Evolutionary conservation across 2,329 filamentous ascomycete species (phyloP).

Genomic region (Aphanoascus verrucosus): DNA sequence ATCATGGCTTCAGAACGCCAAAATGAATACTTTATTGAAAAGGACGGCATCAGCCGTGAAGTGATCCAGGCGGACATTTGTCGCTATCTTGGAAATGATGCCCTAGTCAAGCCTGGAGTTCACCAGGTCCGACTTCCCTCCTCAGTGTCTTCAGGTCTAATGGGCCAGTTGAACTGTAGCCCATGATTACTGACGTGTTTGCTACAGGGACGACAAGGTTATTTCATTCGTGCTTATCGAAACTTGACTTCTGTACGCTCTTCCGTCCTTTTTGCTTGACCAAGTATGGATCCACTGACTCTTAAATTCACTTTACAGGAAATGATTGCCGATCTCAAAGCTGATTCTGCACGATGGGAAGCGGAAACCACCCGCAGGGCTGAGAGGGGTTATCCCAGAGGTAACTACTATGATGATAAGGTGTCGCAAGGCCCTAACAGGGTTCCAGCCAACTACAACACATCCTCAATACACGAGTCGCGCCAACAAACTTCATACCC

Average conservation of each 20-base stretch:
- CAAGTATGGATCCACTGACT: background rate
- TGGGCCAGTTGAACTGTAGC: background rate
- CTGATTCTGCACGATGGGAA: conserved; percentile 44
- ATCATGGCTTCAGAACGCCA: conserved; percentile 28
- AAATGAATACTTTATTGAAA: conserved; percentile 71
- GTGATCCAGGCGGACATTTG: conserved; percentile 78
- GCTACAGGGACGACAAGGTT: conserved; percentile 55
- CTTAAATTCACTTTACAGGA: conserved; percentile 30
- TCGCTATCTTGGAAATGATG: conserved; percentile 73
- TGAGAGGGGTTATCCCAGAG: conserved; percentile 33
- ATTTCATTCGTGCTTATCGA: conserved; percentile 68
- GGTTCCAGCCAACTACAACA: conserved; percentile 28
- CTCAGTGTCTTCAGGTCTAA: background rate
- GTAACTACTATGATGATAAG: conserved; percentile 33
- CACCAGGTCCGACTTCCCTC: conserved; percentile 51
- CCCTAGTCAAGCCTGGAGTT: conserved; percentile 62
- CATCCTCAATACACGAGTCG: conserved; percentile 30
- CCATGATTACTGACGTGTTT: conserved; percentile 25
- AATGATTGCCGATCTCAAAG: conserved; percentile 46
- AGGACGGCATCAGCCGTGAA: conserved; percentile 71
- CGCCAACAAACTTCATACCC: conserved; percentile 24
- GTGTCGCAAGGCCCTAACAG: conserved; percentile 31
- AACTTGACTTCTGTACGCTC: conserved; percentile 63
- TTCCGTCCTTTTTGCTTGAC: background rate
- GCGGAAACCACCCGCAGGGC: conserved; percentile 32